Evolutionary conservation across 345 rosid species (phyloP), one percentile per base, ranked within the genome.

Genomic region (Camelina sativa): DNA sequence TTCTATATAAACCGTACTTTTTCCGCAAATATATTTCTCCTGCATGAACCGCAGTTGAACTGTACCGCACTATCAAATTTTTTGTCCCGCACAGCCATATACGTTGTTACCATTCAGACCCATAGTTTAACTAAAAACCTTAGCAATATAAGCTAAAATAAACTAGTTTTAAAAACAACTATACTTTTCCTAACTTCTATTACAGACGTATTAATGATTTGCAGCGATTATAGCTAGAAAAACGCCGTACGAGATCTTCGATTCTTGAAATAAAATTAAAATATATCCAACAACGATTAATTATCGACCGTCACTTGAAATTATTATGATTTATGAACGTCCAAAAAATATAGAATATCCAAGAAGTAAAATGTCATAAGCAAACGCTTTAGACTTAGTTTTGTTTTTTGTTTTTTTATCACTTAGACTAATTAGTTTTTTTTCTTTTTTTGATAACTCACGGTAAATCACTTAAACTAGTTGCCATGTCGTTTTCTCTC

Each of bases 301-400:
- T 22, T 48, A 50, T 30, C 20, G 20, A 28, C 5, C 30, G 0
- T 55, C 65, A 74, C 43, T 74, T 75, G 78, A 57, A 65, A 53
- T 52, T 57, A 51, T 75, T 25, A 65, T 65, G 13, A 46, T 22
- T 47, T 9, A 38, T 9, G 3, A 37, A 38, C 52, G 37, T 65
- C 35, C 56, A 44, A 28, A 4, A 64, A 55, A 43, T 65, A 43
- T 19, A 44, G 59, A 56, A 74, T 74, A 74, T 74, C 59, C 59
- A 65, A 57, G 40, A 74, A 48, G 30, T 3, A 7, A 41, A 74
- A 66, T 8, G 60, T 58, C 67, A 22, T 74, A 25, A 66, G 60
- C 67, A 66, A 69, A 69, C 5, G 68, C 40, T n/a, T 67, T 53
- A 32, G 35, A 4, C 35, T 32, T 23, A 23, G 25, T 23, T 23